A percentile compares a stretch with the other conserved stretches of the same genome.
Evolutionary conservation across 176 grass and related monocot species (phyloP).

Genomic region (Secale cereale): DNA sequence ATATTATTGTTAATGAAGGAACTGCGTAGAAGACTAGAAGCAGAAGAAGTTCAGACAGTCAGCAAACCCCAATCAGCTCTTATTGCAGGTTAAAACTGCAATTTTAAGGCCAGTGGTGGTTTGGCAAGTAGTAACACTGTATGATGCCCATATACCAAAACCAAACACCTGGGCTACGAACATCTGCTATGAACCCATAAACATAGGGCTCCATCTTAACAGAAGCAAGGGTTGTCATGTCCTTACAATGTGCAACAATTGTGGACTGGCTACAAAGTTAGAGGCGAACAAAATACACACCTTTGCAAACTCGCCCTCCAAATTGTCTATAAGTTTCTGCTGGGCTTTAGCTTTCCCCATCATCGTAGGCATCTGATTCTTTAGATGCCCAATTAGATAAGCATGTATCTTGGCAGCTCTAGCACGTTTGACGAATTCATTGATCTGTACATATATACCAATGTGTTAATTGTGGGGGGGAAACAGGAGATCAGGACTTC

Average conservation of each 20-base stretch:
- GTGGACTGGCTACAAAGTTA: background rate
- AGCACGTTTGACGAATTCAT: conserved; percentile 95
- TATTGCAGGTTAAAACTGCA: background rate
- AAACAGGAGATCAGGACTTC: background rate
- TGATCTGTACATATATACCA: conserved; percentile 53
- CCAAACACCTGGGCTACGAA: background rate
- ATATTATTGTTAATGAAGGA: background rate
- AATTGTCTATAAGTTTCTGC: conserved; percentile 82
- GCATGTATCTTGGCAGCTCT: conserved; percentile 97
- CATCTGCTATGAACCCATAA: background rate
- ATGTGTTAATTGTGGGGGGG: too few species aligned
- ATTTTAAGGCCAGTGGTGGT: background rate
- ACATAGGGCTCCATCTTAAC: background rate
- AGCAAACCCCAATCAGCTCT: background rate
- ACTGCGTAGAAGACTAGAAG: background rate
- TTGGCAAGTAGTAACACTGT: background rate
- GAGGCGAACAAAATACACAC: conserved; percentile 19
- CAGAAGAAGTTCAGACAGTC: background rate
- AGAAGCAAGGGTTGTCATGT: background rate
- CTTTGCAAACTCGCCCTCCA: conserved; percentile 81
- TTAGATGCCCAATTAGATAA: conserved; percentile 89
- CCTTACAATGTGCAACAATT: background rate
- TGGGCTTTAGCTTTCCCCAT: conserved; percentile 94
- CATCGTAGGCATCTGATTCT: conserved; percentile 90
- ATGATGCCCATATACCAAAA: background rate